These are phyloP conservation scores for Achaetomiella virescens DNA, from an alignment of 495 filamentous ascomycete genomes.

Conservation along the genomic window DNA sequence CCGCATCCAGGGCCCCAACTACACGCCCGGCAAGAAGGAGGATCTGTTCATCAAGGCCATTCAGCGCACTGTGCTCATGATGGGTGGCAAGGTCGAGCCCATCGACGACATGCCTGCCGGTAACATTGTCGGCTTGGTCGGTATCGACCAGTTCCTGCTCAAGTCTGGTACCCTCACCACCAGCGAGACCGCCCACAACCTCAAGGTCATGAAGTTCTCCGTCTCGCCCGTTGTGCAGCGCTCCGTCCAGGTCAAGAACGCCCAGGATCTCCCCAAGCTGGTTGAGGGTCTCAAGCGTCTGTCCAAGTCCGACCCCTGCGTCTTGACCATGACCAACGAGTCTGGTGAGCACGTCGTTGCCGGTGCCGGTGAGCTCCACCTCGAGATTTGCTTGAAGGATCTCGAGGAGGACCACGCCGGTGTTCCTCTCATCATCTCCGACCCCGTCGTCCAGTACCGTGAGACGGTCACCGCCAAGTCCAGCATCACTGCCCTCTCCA, in stretches of 20 bases:
- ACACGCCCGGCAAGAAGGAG: constrained; percentile 95
- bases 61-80: constrained; percentile 99
- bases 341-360: constrained; percentile 98
- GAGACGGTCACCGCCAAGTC: constrained; percentile 81
- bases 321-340: constrained; percentile 78
- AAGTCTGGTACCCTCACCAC: constrained; percentile 99
- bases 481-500: constrained; percentile 94
- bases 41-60: constrained; percentile 99
- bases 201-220: constrained; percentile 99
- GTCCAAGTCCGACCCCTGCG: constrained; percentile 99
- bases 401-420: constrained; percentile 99
- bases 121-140: constrained; percentile 98
- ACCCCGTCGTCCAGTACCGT: constrained; percentile 96
- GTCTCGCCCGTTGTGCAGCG: constrained; percentile 98
- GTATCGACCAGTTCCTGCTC: constrained; percentile 99
- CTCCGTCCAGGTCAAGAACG: constrained; percentile 99
- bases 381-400: constrained; percentile 99
- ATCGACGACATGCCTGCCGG: constrained; percentile 98
- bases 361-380: constrained; percentile 96
- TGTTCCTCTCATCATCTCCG: constrained; percentile 92
- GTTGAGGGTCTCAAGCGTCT: constrained; percentile 99
- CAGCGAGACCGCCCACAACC: constrained; percentile 94
- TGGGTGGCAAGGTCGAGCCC: constrained; percentile 98
- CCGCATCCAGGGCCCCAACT: constrained; percentile 99
- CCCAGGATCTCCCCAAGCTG: constrained; percentile 97